Conservation (phyloP, 176 grass and related monocot genomes). For the Tillandsia leiboldiana region DNA sequence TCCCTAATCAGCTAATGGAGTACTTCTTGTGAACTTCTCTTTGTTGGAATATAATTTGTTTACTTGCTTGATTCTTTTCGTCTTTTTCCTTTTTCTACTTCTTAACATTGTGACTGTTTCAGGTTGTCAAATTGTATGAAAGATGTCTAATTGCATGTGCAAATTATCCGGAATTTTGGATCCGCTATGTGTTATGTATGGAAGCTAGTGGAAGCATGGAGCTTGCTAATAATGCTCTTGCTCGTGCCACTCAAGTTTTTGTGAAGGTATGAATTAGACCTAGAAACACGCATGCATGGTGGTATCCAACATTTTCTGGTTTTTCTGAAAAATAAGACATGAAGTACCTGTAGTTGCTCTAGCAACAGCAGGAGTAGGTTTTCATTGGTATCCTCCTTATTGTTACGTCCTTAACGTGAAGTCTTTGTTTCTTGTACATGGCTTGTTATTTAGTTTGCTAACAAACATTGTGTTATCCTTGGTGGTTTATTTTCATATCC, state of each 20-base stretch:
- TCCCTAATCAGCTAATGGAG: slow-evolving; percentile 92
- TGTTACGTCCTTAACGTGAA: too few relatives aligned
- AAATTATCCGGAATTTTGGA: slow-evolving; percentile 96
- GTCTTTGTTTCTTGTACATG: too few relatives aligned
- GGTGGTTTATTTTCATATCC: too few relatives aligned
- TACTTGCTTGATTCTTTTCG: slow-evolving; percentile 9
- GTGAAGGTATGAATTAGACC: slow-evolving; percentile 64
- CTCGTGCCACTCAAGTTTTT: slow-evolving; percentile 93
- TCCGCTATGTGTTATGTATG: slow-evolving; percentile 91
- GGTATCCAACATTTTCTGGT: not conserved
- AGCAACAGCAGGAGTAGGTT: too few relatives aligned
- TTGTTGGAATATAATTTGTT: slow-evolving; percentile 43
- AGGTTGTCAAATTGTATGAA: slow-evolving; percentile 99
- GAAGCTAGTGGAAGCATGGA: slow-evolving; percentile 78
- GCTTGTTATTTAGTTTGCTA: too few relatives aligned
- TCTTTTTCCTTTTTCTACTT: slow-evolving; percentile 9
- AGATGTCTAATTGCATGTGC: slow-evolving; percentile 96
- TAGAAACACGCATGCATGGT: not conserved
- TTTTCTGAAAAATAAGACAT: too few relatives aligned
- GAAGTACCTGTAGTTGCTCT: too few relatives aligned
- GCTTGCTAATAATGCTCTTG: slow-evolving; percentile 91
- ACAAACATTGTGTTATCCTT: too few relatives aligned
- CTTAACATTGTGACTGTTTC: slow-evolving; percentile 36
- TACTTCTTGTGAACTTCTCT: slow-evolving; percentile 85
- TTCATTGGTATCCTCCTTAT: too few relatives aligned